Evolutionary conservation across 495 filamentous ascomycete genomes (phyloP).

Genomic region (Podospora pseudoanserina): DNA sequence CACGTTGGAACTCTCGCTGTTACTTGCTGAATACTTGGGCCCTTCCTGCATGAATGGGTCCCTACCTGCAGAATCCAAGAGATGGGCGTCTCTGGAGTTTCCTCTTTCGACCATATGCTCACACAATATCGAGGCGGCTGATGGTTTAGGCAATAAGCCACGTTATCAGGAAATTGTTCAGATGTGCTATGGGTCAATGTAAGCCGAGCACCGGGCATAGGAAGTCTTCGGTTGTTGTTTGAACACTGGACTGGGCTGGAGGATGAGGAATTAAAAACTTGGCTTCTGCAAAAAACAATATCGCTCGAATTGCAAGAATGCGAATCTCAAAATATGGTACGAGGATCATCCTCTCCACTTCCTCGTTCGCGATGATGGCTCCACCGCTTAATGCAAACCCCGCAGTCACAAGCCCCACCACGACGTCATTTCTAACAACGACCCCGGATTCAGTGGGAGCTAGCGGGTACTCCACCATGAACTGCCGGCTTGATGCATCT

Average conservation of each 20-base stretch:
- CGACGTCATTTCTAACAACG: background rate
- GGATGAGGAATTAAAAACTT: too few relatives aligned
- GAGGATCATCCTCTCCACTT: background rate
- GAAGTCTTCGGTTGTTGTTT: too few relatives aligned
- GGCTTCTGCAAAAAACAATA: too few relatives aligned
- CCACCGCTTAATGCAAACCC: background rate
- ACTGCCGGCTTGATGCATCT: background rate
- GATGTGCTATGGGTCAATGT: background rate
- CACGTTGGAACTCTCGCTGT: slow-evolving; percentile 9
- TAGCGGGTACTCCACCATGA: background rate
- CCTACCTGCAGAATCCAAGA: background rate
- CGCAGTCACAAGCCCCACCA: background rate
- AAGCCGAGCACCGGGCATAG: too few relatives aligned
- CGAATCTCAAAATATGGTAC: background rate
- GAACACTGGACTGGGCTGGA: too few relatives aligned
- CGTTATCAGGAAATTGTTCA: background rate
- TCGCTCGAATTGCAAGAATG: too few relatives aligned
- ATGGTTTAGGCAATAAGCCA: background rate
- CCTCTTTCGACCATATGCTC: background rate
- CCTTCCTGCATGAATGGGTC: slow-evolving; percentile 4
- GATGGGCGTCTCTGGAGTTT: background rate
- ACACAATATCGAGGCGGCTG: background rate
- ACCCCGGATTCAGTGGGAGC: background rate
- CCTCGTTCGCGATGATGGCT: background rate
- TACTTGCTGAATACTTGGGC: slow-evolving; percentile 5